A percentile compares a stretch with the other conserved stretches of the same genome.
Conservation (phyloP, 768 basidiomycete genomes). For the Lentinula raphanica region DNA sequence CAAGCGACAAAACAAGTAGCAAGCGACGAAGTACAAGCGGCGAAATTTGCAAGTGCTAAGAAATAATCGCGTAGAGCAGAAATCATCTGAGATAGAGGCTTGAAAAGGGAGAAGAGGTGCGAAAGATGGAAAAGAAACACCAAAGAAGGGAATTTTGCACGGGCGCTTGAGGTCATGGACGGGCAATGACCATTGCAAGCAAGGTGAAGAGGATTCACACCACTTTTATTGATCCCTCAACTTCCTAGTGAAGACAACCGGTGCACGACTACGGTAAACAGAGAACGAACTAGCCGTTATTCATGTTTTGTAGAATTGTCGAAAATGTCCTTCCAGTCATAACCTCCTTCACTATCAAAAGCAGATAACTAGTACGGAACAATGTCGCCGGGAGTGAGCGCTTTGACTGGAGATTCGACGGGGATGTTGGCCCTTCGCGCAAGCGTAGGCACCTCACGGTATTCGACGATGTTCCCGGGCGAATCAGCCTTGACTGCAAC, state of each 20-base stretch:
- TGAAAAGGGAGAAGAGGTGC: too few species aligned
- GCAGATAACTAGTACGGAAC: conserved; percentile 7
- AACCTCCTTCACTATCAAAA: neutral
- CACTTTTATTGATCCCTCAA: neutral
- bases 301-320: neutral
- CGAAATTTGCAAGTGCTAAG: too few species aligned
- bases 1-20: too few species aligned
- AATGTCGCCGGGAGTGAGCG: conserved; percentile 4
- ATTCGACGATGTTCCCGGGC: conserved; percentile 7
- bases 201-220: neutral
- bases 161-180: too few species aligned
- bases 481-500: conserved; percentile 1
- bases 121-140: too few species aligned
- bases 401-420: conserved; percentile 1
- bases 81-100: too few species aligned
- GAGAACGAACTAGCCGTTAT: neutral
- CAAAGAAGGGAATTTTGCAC: too few species aligned
- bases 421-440: conserved; percentile 1
- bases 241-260: conserved; percentile 1
- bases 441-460: neutral
- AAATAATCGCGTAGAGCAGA: too few species aligned
- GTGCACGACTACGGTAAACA: conserved; percentile 7
- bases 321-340: conserved; percentile 10
- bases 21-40: too few species aligned
- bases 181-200: too few species aligned